Base-by-base conservation (phyloP, 192 early-diverging fungal genomes). In the Podila minutissima region DNA sequence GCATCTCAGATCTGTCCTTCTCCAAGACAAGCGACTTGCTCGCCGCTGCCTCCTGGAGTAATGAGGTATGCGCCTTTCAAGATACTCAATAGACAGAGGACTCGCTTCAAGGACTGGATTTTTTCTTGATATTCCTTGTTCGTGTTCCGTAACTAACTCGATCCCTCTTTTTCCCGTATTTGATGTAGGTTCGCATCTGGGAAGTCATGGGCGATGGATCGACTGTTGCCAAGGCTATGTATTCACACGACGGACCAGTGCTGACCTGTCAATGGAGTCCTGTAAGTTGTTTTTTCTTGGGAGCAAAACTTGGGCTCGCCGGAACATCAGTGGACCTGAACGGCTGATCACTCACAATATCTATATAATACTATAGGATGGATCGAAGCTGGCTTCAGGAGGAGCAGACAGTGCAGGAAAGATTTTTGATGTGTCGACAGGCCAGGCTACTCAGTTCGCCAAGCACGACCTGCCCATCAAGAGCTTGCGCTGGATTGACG, bases 41-140 rank as follows among this genome's bases (percentile, higher is more conserved):
- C 32, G 93, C 97, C 10, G 97, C 92, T 3, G 84, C 91, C 28
- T 95, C 94, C 15, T 99, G 97, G 96, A 96, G 96, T 74, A 95
- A 95, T 76, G 85, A 89, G 64, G 92, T 89, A 82, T 58, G 66
- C 49, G 29, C 20, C n/a, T 55, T 55, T 22, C 11, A 46, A 11
- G 41, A 46, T 17, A 46, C 15, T 17, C 4, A 15, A 46, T 17
- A 4, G 41, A 46, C 2, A 46, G 13, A 15, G 13, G 41, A 41
- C 38, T 46, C 9, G 1, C 35, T 37, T 37, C 35, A 37, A 8
- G 1, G 35, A 37, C 35, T 10, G 35, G 10, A 37, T 53, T n/a
- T 53, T 53, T 51, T 51, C 49, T 0, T 53, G 12, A 5, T 22
- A 3, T 53, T 55, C 53, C 24, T 8, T 24, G 41, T 13, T 46